Percentiles rank a stretch among this genome's conserved stretches.
These are phyloP conservation scores for Apophysomyces ossiformis DNA, from an alignment of 371 early-diverging fungal species.

Conservation along the genomic window DNA sequence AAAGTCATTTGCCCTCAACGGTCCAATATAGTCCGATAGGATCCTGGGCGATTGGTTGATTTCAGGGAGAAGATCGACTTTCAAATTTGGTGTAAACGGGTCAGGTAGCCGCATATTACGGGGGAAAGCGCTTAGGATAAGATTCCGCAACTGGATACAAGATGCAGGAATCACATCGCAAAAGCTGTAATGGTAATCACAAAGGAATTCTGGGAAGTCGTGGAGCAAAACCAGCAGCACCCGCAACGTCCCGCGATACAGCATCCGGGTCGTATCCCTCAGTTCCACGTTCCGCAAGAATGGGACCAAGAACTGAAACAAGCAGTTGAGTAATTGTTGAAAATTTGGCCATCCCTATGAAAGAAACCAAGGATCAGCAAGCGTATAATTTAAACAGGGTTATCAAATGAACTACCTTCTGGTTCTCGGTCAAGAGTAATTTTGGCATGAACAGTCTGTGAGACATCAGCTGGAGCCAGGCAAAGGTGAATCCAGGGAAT, in stretches of 20 bases:
- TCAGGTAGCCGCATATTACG: slow-evolving; percentile 95
- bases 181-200: slow-evolving; percentile 91
- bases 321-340: slow-evolving; percentile 77
- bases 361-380: slow-evolving; percentile 1
- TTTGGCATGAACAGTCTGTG: slow-evolving; percentile 94
- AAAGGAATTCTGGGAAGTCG: slow-evolving; percentile 97
- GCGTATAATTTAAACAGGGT: slow-evolving; percentile 11
- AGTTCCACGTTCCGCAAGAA: slow-evolving; percentile 75
- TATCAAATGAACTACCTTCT: slow-evolving; percentile 45
- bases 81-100: slow-evolving; percentile 94
- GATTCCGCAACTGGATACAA: slow-evolving; percentile 94
- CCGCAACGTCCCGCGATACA: slow-evolving; percentile 92
- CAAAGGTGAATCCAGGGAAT: slow-evolving; percentile 94
- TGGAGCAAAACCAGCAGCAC: slow-evolving; percentile 92
- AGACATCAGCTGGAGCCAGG: slow-evolving; percentile 95
- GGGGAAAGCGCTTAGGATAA: slow-evolving; percentile 96
- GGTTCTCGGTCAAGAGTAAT: slow-evolving; percentile 75
- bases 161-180: slow-evolving; percentile 92
- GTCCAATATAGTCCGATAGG: slow-evolving; percentile 79
- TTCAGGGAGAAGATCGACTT: slow-evolving; percentile 89
- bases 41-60: slow-evolving; percentile 84
- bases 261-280: slow-evolving; percentile 75
- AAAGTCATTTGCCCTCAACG: slow-evolving; percentile 60
- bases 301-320: slow-evolving; percentile 88
- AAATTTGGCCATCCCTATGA: slow-evolving; percentile 86